These are phyloP conservation scores for Jamesozyma spencerorum DNA, from an alignment of 805 yeast genomes.

Conservation along the genomic window DNA sequence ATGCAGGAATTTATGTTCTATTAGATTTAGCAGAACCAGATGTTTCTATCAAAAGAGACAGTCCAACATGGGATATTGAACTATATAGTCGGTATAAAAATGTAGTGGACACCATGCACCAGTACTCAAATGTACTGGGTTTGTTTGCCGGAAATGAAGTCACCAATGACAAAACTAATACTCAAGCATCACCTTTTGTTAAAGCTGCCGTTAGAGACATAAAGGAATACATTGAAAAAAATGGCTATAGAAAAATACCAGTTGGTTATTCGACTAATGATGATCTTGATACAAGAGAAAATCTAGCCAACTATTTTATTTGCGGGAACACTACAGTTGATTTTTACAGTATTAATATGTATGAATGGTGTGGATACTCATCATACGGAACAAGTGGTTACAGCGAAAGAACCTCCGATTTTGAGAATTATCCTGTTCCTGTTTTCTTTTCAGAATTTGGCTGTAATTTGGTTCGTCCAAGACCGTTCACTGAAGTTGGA, in stretches of 20 bases:
- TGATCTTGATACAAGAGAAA: conserved; percentile 69
- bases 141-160: conserved; percentile 98
- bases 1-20: conserved; percentile 85
- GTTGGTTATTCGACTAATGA: conserved; percentile 93
- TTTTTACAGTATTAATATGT: conserved; percentile 79
- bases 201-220: conserved; percentile 93
- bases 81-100: conserved; percentile 68
- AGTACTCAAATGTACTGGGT: conserved; percentile 77
- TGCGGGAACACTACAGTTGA: conserved; percentile 66
- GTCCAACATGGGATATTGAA: conserved; percentile 69
- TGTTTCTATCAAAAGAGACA: conserved; percentile 62
- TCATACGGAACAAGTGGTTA: conserved; percentile 59
- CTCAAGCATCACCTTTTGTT: conserved; percentile 86
- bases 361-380: conserved; percentile 78
- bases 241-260: conserved; percentile 65
- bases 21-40: conserved; percentile 87
- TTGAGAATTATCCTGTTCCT: conserved; percentile 58
- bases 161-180: conserved; percentile 70
- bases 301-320: conserved; percentile 73
- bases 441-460: conserved; percentile 77
- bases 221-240: conserved; percentile 59
- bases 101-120: conserved; percentile 72
- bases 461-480: conserved; percentile 57
- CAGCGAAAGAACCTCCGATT: conserved; percentile 51
- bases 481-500: conserved; percentile 63